Evolutionary conservation across 2,329 filamentous ascomycete species (phyloP), one percentile per base, ranked within the genome.

Genomic region (Phyllosticta ampelicida): DNA sequence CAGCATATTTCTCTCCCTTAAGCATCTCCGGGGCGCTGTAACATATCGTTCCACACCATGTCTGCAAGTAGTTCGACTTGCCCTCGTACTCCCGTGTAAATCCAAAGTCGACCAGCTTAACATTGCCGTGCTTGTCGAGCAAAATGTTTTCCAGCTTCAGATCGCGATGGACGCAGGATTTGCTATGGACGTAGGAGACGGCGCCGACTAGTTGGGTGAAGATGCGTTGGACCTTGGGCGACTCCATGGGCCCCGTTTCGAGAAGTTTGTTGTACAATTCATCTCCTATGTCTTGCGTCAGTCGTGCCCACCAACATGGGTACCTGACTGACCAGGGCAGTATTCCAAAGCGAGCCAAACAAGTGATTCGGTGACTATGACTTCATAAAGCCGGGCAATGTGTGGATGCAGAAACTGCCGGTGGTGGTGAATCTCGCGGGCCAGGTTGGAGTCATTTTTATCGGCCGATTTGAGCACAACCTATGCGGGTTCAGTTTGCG

Each of bases 11-110:
- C 72, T 99, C 94, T 48, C 91, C 94, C 71, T 94, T 96, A 48
- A 99, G 80, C 94, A 99, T 99, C 73, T 99, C 94, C 1, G 94
- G 94, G 2, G 94, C 94, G 57, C 90, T 96, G 73, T 99, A 99
- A 75, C 92, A 97, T 62, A 99, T 86, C 0, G 94, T 99, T 5
- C 94, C 94, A 71, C 94, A 99, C 73, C 96, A 99, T 1, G 94
- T 99, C 73, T 97, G 92, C 58, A 99, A 76, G 68, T 97, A 92
- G 71, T 91, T 97, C 28, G 89, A 83, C 66, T 95, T 90, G 61
- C 92, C 92, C 73, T 96, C 90, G 71, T 99, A 99, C 74, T 99
- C 94, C 63, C 94, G 82, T 10, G 94, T 99, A 70, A 99, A 99
- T 18, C 94, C 94, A 75, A 99, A 99, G 71, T 99, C 94, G 64